Percentiles rank a stretch among this genome's conserved stretches.
These are phyloP conservation scores for Suillus clintonianus DNA, from an alignment of 768 basidiomycete genomes.

Conservation along the genomic window DNA sequence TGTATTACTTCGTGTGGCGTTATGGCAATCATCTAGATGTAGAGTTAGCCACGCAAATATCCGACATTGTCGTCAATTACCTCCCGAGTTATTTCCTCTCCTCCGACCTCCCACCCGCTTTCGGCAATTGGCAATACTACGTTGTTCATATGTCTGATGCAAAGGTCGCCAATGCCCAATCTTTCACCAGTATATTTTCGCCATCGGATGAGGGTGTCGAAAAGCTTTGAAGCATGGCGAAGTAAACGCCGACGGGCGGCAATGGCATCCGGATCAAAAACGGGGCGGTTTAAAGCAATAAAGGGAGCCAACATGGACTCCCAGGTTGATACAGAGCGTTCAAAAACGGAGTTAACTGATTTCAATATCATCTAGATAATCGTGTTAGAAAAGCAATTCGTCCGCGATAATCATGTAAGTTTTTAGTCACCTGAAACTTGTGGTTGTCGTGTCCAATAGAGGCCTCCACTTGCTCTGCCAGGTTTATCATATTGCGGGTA, in stretches of 20 bases:
- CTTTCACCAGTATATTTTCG: constrained; percentile 67
- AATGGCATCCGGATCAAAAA: constrained; percentile 78
- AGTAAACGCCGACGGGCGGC: constrained; percentile 73
- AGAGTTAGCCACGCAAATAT: neutral
- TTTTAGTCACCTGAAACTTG: constrained; percentile 60
- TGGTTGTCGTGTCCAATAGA: constrained; percentile 62
- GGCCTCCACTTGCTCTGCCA: constrained; percentile 80
- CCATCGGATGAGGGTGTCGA: constrained; percentile 76
- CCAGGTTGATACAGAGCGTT: constrained; percentile 53
- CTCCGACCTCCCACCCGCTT: constrained; percentile 87
- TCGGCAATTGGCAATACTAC: constrained; percentile 68
- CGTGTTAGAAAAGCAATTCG: constrained; percentile 12
- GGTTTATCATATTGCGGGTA: constrained; percentile 64
- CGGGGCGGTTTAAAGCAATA: constrained; percentile 39
- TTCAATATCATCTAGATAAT: constrained; percentile 55
- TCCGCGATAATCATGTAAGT: neutral
- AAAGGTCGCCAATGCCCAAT: constrained; percentile 56
- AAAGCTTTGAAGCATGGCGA: constrained; percentile 64
- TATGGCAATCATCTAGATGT: constrained; percentile 21
- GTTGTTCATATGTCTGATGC: constrained; percentile 55
- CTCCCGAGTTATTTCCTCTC: constrained; percentile 61
- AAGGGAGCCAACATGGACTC: constrained; percentile 54
- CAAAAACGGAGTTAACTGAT: constrained; percentile 52
- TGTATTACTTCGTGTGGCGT: constrained; percentile 28
- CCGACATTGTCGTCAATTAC: constrained; percentile 38